Conservation (phyloP, 177 flowering plant species). For the Vitis hybrid region DNA sequence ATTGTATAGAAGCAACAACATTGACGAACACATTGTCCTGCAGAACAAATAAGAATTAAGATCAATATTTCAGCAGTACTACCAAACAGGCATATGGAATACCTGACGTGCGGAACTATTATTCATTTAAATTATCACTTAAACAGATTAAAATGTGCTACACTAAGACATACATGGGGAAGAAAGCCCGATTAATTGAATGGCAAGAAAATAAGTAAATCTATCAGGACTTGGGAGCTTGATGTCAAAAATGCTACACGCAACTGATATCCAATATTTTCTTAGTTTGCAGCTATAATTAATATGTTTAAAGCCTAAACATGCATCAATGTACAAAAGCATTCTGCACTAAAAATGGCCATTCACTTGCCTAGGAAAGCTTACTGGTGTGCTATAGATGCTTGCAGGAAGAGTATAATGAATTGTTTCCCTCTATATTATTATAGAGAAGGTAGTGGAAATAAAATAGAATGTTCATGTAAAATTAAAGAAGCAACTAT, state of each 20-base stretch:
- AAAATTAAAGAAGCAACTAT: slow-evolving; percentile 1
- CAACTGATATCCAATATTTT: not conserved
- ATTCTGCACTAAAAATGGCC: not conserved
- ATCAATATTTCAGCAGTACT: not conserved
- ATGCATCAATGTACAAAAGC: not conserved
- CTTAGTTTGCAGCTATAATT: not conserved
- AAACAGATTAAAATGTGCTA: not conserved
- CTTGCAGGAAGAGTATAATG: not conserved
- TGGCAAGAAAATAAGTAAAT: not conserved
- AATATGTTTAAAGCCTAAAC: not conserved
- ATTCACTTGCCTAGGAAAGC: not conserved
- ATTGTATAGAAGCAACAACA: slow-evolving; percentile 83
- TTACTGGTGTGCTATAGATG: not conserved
- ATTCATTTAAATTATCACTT: not conserved
- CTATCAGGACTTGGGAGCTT: not conserved
- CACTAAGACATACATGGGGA: too few species aligned
- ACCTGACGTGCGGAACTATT: not conserved
- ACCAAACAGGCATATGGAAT: not conserved
- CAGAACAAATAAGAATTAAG: not conserved
- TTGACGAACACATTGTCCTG: slow-evolving; percentile 75
- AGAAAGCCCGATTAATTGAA: not conserved
- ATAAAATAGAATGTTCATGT: not conserved
- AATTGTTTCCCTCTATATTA: not conserved
- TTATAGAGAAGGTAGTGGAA: not conserved
- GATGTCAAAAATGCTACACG: not conserved